Percentiles rank a stretch among this genome's conserved stretches.
phyloP scores from a whole-genome alignment of 2,329 filamentous ascomycete species.

The Diaporthe australafricana region DNA sequence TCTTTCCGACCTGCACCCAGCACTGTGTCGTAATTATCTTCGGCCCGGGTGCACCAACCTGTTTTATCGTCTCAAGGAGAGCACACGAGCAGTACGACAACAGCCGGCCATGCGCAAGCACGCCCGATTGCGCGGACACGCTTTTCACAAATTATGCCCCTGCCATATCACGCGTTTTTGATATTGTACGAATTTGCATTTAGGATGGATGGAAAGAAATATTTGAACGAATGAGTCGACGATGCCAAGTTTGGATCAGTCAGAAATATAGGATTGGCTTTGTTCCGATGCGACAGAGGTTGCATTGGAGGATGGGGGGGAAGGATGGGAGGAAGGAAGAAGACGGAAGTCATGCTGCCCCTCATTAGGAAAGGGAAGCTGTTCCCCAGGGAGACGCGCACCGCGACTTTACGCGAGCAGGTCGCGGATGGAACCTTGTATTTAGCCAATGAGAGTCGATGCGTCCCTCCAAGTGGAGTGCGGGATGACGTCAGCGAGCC shows the following conservation, averaged over 20 bases:
- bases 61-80: not conserved
- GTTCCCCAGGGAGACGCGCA: slow-evolving; percentile 31
- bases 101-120: not conserved
- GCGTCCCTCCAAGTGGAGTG: slow-evolving; percentile 5
- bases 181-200: slow-evolving; percentile 17
- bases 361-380: slow-evolving; percentile 28
- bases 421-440: slow-evolving; percentile 15
- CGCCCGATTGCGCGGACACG: slow-evolving; percentile 2
- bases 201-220: slow-evolving; percentile 19
- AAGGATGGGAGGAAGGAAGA: not conserved
- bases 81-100: slow-evolving; percentile 6
- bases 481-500: slow-evolving; percentile 30
- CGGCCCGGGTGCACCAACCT: slow-evolving; percentile 2
- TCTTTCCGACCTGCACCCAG: slow-evolving; percentile 25
- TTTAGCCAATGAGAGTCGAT: slow-evolving; percentile 24
- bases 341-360: slow-evolving; percentile 24
- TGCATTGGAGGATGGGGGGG: slow-evolving; percentile 4
- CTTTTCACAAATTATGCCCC: slow-evolving; percentile 5
- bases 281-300: not conserved
- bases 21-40: slow-evolving; percentile 17
- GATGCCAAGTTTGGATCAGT: not conserved
- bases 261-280: not conserved
- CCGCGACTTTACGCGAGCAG: slow-evolving; percentile 35
- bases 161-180: slow-evolving; percentile 20
- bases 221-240: not conserved